Conservation (phyloP, 1,284 basidiomycete species). For the Fistulinella cinereoalba region DNA sequence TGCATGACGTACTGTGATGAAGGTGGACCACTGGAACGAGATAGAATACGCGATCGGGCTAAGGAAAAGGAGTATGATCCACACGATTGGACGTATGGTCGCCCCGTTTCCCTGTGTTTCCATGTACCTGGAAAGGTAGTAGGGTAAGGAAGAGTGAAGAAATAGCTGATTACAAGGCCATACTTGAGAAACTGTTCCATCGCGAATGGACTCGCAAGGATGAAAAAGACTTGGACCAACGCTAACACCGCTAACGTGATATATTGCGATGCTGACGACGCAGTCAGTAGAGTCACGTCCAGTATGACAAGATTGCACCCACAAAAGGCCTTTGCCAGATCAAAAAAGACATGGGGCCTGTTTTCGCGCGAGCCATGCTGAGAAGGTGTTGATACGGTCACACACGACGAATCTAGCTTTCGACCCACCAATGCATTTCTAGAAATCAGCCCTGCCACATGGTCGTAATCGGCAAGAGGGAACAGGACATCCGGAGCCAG, state of each 20-base stretch:
- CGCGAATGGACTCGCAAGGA: constrained; percentile 9
- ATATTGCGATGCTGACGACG: constrained; percentile 7
- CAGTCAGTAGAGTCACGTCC: not conserved
- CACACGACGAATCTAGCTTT: no score
- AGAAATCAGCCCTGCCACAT: constrained; percentile 35
- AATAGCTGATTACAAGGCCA: not conserved
- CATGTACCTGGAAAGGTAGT: constrained; percentile 11
- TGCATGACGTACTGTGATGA: constrained; percentile 21
- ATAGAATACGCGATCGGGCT: constrained; percentile 44
- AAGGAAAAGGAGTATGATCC: constrained; percentile 21
- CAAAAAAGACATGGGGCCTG: constrained; percentile 7
- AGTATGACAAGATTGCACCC: not conserved
- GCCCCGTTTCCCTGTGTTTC: constrained; percentile 12
- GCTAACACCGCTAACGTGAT: constrained; percentile 1
- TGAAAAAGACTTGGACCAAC: constrained; percentile 3
- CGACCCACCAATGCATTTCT: constrained; percentile 40
- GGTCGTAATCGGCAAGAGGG: constrained; percentile 59
- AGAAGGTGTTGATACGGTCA: no score
- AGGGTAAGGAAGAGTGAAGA: not conserved
- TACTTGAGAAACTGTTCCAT: constrained; percentile 14
- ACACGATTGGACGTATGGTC: constrained; percentile 22
- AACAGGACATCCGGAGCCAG: constrained; percentile 48
- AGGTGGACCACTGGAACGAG: constrained; percentile 38
- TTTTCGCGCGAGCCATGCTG: no score
- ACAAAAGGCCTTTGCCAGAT: constrained; percentile 13